Evolutionary conservation across 352 stramenopile species (phyloP), one percentile per base, ranked within the genome.

Genomic region (Phytophthora sp.): DNA sequence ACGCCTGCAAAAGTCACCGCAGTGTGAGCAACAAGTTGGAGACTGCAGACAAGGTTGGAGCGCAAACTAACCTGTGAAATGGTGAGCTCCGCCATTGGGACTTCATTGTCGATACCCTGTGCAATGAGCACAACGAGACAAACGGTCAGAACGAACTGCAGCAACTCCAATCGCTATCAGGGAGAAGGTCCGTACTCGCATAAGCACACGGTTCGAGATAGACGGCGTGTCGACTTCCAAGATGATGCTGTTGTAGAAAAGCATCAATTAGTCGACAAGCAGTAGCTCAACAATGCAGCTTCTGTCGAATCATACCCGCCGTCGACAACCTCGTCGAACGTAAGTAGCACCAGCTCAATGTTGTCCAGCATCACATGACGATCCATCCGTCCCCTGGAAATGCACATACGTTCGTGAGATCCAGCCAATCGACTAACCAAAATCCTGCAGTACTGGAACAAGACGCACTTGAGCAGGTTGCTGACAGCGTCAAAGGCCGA

Each of bases 271-370:
- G 48, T 3, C 20, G 42, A 48, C 37, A 5, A 38, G 15, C 2
- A 62, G 42, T 2, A 6, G n/a, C 24, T 54, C 28, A 2, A 27
- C 27, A 32, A 50, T 6, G 6, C 24, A 46, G 2, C 44, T 8
- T 42, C 39, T 21, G 3, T 18, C 46, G 8, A 23, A 44, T 65
- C 79, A 52, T 77, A 93, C 80, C 90, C 90, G 49, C 89, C 89
- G 48, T 97, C 90, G 34, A 97, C 86, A 54, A 97, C 85, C 74
- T 97, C 90, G 54, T 97, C 90, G 49, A 96, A 89, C 11, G 88
- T 94, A 39, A 97, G 69, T 31, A 97, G 75, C 52, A 97, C 89
- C 35, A 96, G 58, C 65, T 97, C 90, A 43, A 97, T 94, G 77
- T 96, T 97, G 72, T 96, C 89, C 20, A 97, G 67, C 67, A 96